Evolutionary conservation across 768 basidiomycete species (phyloP).

Genomic region (Serendipita sp.): DNA sequence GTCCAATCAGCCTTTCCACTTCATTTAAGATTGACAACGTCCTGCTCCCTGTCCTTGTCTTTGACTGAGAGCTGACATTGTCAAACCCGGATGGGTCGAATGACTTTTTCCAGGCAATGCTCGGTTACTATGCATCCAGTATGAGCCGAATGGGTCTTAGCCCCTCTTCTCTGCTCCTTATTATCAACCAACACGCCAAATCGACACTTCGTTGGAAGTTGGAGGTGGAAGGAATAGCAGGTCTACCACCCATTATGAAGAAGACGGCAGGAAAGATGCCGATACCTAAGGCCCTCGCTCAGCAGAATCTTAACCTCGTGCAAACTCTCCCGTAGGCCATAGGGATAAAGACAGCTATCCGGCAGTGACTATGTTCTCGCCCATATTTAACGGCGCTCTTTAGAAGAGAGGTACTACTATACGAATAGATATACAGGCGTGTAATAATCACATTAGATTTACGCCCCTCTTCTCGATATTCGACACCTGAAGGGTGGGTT

Average conservation of each 20-base stretch:
- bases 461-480: too few species aligned
- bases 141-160: constrained; percentile 14
- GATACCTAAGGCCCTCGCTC: constrained; percentile 13
- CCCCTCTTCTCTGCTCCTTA: constrained; percentile 20
- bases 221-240: constrained; percentile 11
- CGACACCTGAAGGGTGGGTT: too few species aligned
- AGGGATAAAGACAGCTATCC: too few species aligned
- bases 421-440: too few species aligned
- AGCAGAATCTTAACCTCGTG: neutral
- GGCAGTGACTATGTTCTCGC: too few species aligned
- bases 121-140: constrained; percentile 26
- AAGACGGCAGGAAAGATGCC: constrained; percentile 36
- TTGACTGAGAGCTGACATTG: constrained; percentile 19
- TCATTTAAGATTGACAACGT: neutral
- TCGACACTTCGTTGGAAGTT: constrained; percentile 9
- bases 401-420: too few species aligned
- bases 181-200: constrained; percentile 24
- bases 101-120: constrained; percentile 20
- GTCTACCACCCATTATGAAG: constrained; percentile 24
- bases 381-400: too few species aligned
- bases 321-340: too few species aligned
- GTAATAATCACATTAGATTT: too few species aligned
- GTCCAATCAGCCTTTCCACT: neutral
- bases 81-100: constrained; percentile 53
- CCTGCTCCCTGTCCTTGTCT: neutral